Base-by-base conservation (phyloP, 1,284 basidiomycete genomes). In the Grifola frondosa region DNA sequence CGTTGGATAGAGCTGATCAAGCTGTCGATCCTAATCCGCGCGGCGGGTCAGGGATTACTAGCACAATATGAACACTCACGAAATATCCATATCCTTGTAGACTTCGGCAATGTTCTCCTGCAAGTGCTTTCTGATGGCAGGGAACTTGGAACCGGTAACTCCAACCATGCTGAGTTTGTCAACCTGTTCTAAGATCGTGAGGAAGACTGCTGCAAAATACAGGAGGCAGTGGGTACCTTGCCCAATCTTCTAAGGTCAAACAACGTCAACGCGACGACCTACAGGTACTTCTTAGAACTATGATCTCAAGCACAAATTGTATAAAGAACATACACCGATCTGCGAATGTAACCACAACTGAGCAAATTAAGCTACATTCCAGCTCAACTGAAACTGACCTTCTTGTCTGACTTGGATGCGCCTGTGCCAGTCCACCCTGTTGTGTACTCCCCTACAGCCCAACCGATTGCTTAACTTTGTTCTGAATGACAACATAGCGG, bases 371-470 rank as follows among this genome's bases (percentile, higher is more conserved):
- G 13, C 17, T 23, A 32, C 19, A 15, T n/a, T 19, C 24, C 13
- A 23, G 40, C 10, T 20, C 29, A 21, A 19, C 15, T 5, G 28
- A 29, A 26, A 46, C 63, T 46, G 44, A 85, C 88, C 76, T 94
- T 96, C 71, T 96, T 96, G 72, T 96, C 93, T 7, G 91, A 94
- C 60, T 88, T 92, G 16, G 91, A 94, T 32, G 88, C 87, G n/a
- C 91, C 90, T 25, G 84, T 80, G 13, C 82, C 84, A 5, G 91
- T 92, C 84, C 90, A 95, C 62, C 93, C 93, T 40, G 93, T 96
- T 45, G 93, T 96, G 67, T 96, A 95, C 71, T 94, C 88, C 88
- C 88, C 84, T 86, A 39, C 13, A 45, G 49, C 26, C 30, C 9
- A 8, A 25, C 12, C 11, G 9, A 11, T 36, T n/a, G 28, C n/a